Evolutionary conservation across 495 filamentous ascomycete species (phyloP).

Genomic region (Xylaria bambusicola): DNA sequence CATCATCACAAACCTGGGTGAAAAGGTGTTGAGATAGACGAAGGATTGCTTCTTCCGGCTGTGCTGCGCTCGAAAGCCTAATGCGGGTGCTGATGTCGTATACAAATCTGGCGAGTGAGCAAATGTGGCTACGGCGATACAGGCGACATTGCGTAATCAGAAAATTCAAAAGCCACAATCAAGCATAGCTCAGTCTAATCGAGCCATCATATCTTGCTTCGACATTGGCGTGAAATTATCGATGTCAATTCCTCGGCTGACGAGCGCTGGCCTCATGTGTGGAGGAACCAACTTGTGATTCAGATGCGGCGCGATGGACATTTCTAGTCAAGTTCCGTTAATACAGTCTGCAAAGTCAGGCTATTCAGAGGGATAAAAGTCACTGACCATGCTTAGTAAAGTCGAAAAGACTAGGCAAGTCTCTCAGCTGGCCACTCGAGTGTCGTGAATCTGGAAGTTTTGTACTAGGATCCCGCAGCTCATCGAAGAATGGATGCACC

Average conservation of each 20-base stretch:
- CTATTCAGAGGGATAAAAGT: not conserved
- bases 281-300: constrained; percentile 85
- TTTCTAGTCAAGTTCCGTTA: constrained; percentile 60
- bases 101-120: constrained; percentile 32
- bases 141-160: constrained; percentile 28
- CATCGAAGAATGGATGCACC: constrained; percentile 98
- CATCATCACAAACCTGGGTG: constrained; percentile 18
- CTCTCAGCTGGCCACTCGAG: constrained; percentile 69
- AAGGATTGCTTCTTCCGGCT: constrained; percentile 10
- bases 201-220: constrained; percentile 96
- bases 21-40: constrained; percentile 18
- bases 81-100: constrained; percentile 27
- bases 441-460: constrained; percentile 92
- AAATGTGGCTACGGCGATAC: constrained; percentile 33
- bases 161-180: constrained; percentile 16
- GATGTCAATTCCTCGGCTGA: constrained; percentile 80
- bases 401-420: constrained; percentile 87
- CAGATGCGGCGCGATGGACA: constrained; percentile 87
- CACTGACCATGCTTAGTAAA: constrained; percentile 88
- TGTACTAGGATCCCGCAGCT: constrained; percentile 84
- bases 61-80: constrained; percentile 16
- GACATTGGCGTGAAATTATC: constrained; percentile 89
- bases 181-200: constrained; percentile 75
- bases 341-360: not conserved
- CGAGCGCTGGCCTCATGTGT: constrained; percentile 74